Conservation (phyloP, 108 stramenopile species). For the Cyclotella distinguenda region DNA sequence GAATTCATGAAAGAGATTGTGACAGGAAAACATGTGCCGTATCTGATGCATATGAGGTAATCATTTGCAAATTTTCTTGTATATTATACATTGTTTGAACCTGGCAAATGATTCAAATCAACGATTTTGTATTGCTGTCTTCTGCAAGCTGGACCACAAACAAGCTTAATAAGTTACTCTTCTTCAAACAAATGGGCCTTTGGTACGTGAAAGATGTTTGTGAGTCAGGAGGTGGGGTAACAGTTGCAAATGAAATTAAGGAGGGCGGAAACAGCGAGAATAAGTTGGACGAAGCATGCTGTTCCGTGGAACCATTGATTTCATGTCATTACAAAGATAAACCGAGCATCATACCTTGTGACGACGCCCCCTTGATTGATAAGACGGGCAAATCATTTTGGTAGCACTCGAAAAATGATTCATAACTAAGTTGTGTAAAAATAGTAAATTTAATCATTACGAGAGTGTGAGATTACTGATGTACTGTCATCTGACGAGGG, state of each 20-base stretch:
- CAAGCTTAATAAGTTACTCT: slow-evolving; percentile 56
- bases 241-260: slow-evolving; percentile 17
- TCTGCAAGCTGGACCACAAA: slow-evolving; percentile 58
- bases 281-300: slow-evolving; percentile 24
- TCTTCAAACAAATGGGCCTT: slow-evolving; percentile 53
- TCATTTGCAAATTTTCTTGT: background rate
- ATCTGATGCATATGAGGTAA: slow-evolving; percentile 41
- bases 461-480: no score
- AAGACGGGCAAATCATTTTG: slow-evolving; percentile 50
- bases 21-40: slow-evolving; percentile 39
- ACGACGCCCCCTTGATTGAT: slow-evolving; percentile 42
- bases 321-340: slow-evolving; percentile 52
- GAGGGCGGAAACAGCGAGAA: slow-evolving; percentile 2
- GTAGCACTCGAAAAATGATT: no score
- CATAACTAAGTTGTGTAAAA: no score
- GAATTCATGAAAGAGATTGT: slow-evolving; percentile 50
- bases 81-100: background rate
- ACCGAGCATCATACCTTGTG: slow-evolving; percentile 40
- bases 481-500: no score
- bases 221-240: slow-evolving; percentile 35
- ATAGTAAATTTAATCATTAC: no score
- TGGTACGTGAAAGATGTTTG: slow-evolving; percentile 55
- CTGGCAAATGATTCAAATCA: background rate
- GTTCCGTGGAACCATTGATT: slow-evolving; percentile 43
- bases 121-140: slow-evolving; percentile 19